Conservation (phyloP, 2,329 filamentous ascomycete species). For the Lachnum nothofagi region DNA sequence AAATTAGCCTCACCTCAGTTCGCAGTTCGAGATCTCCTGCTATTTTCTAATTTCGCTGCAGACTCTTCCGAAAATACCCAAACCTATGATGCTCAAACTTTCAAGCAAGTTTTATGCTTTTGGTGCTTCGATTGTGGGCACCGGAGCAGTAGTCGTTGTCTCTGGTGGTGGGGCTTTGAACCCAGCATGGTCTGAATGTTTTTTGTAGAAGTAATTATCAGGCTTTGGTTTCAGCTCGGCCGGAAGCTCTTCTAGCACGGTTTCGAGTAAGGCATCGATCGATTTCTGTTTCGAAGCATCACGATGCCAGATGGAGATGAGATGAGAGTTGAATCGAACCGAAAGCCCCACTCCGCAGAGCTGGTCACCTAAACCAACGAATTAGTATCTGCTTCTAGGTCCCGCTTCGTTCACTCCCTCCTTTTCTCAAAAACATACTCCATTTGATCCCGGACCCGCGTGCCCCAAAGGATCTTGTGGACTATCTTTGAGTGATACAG, state of each 20-base stretch:
- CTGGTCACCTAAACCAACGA: slow-evolving; percentile 59
- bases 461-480: too few species aligned
- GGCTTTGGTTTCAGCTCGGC: slow-evolving; percentile 66
- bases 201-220: slow-evolving; percentile 78
- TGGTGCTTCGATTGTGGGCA: slow-evolving; percentile 22
- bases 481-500: too few species aligned
- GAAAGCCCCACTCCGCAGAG: slow-evolving; percentile 85
- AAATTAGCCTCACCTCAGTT: background rate
- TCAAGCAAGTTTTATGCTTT: too few species aligned
- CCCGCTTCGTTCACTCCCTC: background rate
- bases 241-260: slow-evolving; percentile 68
- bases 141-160: slow-evolving; percentile 18
- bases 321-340: slow-evolving; percentile 80
- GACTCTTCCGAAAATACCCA: slow-evolving; percentile 10
- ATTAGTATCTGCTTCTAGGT: slow-evolving; percentile 11
- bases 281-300: slow-evolving; percentile 76
- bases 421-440: too few species aligned
- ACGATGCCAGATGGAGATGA: slow-evolving; percentile 91
- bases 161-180: slow-evolving; percentile 56
- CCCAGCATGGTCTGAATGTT: slow-evolving; percentile 80
- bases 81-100: too few species aligned
- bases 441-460: too few species aligned
- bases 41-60: background rate
- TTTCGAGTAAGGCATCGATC: slow-evolving; percentile 66
- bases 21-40: background rate